Evolutionary conservation across 78 protist genomes (phyloP).

Genomic region (Fonticula alba): DNA sequence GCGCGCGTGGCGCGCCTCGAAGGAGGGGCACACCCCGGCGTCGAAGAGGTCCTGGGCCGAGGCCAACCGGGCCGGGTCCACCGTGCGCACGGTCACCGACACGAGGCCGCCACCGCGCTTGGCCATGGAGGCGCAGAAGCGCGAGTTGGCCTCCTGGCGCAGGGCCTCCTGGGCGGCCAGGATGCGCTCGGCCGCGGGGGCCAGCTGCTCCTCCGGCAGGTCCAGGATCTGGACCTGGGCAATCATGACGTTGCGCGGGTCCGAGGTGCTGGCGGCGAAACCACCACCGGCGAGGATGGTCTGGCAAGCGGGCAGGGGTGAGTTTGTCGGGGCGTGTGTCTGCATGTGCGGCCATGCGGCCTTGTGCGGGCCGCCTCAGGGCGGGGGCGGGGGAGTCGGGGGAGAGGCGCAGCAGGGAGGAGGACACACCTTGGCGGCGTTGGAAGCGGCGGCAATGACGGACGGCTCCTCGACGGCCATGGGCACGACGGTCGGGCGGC

Average conservation of each 20-base stretch:
- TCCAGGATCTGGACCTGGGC: neutral
- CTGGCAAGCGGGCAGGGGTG: too few relatives aligned
- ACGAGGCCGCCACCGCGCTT: slow-evolving; percentile 1
- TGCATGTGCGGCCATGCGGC: too few relatives aligned
- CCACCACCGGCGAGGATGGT: neutral
- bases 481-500: neutral
- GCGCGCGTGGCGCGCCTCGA: slow-evolving; percentile 4
- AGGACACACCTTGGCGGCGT: slow-evolving; percentile 1
- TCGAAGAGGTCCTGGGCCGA: slow-evolving; percentile 10
- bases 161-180: neutral
- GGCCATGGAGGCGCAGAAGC: neutral
- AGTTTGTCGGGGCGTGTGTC: too few relatives aligned
- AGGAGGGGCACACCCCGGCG: slow-evolving; percentile 1
- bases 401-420: too few relatives aligned
- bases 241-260: neutral
- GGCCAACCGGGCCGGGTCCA: neutral
- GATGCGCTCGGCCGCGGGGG: neutral
- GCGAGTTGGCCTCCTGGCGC: neutral
- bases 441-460: neutral
- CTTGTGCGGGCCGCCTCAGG: too few relatives aligned
- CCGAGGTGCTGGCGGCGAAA: neutral
- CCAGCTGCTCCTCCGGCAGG: neutral
- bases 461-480: slow-evolving; percentile 22
- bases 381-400: too few relatives aligned
- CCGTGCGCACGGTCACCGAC: neutral